phyloP scores from a whole-genome alignment of 129 eudicot genomes.

The Chrysanthemum makinoi region DNA sequence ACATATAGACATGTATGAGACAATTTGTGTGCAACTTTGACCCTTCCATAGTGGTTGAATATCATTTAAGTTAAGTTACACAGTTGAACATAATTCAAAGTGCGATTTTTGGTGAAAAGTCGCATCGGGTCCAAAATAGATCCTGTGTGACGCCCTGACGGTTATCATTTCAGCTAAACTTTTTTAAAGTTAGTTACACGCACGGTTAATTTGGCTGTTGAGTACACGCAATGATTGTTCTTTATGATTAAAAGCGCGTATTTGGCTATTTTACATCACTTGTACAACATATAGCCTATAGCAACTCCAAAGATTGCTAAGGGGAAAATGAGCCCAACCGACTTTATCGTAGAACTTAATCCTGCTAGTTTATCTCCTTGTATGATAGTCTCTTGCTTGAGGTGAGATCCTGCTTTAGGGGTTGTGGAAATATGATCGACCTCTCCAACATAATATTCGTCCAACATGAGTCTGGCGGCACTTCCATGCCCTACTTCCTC shows the following conservation, averaged over 20 bases:
- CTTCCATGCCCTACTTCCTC: slow-evolving; percentile 82
- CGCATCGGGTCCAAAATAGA: too few relatives aligned
- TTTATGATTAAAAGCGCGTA: background rate
- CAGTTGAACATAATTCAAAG: too few relatives aligned
- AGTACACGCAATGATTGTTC: background rate
- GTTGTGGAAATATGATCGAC: slow-evolving; percentile 21
- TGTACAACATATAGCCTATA: slow-evolving; percentile 25
- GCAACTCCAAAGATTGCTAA: slow-evolving; percentile 38
- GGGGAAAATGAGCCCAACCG: slow-evolving; percentile 25
- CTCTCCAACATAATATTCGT: slow-evolving; percentile 61
- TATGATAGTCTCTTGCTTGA: background rate
- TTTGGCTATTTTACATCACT: slow-evolving; percentile 1
- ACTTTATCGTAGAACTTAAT: slow-evolving; percentile 10
- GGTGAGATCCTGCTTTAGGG: background rate
- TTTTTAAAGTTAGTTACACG: too few relatives aligned
- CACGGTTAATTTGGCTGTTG: background rate
- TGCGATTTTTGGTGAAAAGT: too few relatives aligned
- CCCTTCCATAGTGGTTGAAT: background rate
- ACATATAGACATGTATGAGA: background rate
- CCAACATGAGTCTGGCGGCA: slow-evolving; percentile 74
- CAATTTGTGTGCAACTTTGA: background rate
- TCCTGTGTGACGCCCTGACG: too few relatives aligned
- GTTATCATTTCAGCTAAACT: too few relatives aligned
- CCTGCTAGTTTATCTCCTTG: background rate
- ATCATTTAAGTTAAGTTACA: background rate